Base-by-base conservation (phyloP, 148 eudicot genomes). In the Rhododendron molle region DNA sequence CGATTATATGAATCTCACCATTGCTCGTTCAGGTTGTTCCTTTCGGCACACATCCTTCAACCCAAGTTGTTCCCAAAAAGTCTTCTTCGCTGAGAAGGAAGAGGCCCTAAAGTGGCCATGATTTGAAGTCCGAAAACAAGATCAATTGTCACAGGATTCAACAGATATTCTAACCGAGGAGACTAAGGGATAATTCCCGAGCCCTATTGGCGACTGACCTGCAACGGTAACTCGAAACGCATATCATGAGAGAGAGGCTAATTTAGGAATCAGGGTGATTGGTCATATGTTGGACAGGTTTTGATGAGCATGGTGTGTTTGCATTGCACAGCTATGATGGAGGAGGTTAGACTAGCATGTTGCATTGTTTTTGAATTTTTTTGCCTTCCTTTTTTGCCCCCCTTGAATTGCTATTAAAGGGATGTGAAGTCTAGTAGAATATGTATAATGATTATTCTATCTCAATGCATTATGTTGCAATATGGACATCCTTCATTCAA, bases 21-120 rank as follows among this genome's bases (percentile, higher is more conserved):
- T 79, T 83, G 38, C 44, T 88, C 7, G 52, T 88, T 50, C 79
- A 92, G 92, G 87, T 90, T 71, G 89, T 90, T 85, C 88, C 90
- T 72, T 84, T 74, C 5, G 76, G 83, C 44, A 82, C 46, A 15
- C 79, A 85, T 12, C 30, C 82, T 47, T 81, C 4, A 67, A 86
- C 32, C 0, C 46, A 40, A 47, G 30, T 69, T 36, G 78, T 52
- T 44, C 15, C 43, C 9, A 32, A 65, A 43, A 40, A 62, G 71
- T 14, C n/a, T 9, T 58, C 38, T 49, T 32, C 16, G 44, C 20
- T 20, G 6, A 47, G 50, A 83, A 83, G 79, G n/a, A 78, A 74
- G n/a, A 30, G 38, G 76, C 32, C 38, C 30, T 6, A 13, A 26
- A 34, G 83, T 20, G 16, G 47, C 32, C 2, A 30, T 49, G 69